Base-by-base conservation (phyloP, 805 yeast species). In the Debaryomyces maramus region DNA sequence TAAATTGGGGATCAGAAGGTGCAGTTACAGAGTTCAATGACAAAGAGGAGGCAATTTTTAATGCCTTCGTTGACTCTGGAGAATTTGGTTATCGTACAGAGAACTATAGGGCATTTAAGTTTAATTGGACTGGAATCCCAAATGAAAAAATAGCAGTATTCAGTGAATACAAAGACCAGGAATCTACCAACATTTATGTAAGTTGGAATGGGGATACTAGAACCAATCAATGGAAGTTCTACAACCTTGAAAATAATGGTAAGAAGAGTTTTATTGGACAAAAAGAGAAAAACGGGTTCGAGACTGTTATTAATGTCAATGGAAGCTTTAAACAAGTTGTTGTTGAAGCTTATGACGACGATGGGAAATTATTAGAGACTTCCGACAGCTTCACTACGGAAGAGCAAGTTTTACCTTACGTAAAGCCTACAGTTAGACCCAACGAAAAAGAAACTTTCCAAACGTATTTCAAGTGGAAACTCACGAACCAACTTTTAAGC, bases 181-280 rank as follows among this genome's bases (percentile, higher is more conserved):
- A 48, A 3, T 50, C 52, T 7, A 51, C 60, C 3, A 32, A 35
- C 6, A 39, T 60, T 2, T 62, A 60, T 37, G 61, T 64, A 31
- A 57, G 63, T 23, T 65, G 70, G 70, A 65, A 64, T 47, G 72
- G 70, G n/a, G 70, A 64, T 38, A 65, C 70, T 3, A 39, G 46
- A 19, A 63, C 69, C 21, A 50, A 51, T 34, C 32, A 26, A 7
- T 65, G 72, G 70, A 53, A 50, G 37, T 47, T 58, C 38, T 58
- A 39, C 35, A 38, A 37, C 8, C 47, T 55, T 22, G 39, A 45
- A 9, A 11, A 39, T 11, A 18, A 44, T 34, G 47, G 50, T 6
- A 28, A 29, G 34, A 48, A 34, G 40, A 40, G 14, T 14, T 38
- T 39, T 14, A 29, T 54, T 6, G 58, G 53, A 15, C 51, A 47